Evolutionary conservation across 106 monocot genomes (phyloP), one percentile per base, ranked within the genome.

Genomic region (Dioscorea zingiberensis): DNA sequence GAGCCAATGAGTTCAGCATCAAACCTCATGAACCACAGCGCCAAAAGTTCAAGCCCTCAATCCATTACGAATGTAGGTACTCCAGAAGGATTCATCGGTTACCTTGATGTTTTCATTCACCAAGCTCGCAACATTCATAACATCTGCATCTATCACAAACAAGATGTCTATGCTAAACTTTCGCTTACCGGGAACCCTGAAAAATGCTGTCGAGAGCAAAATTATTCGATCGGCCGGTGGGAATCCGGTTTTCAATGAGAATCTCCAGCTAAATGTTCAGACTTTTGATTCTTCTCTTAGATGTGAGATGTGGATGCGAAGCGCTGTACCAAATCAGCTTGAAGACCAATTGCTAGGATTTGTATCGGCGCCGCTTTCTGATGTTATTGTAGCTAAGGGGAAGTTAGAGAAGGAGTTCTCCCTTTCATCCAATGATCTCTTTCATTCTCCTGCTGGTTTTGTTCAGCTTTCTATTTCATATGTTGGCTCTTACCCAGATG

Each of bases 121-220:
- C 80, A 81, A 19, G 93, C 88, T 11, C 68, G 85, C 10, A 83
- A 93, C 27, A 88, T 93, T 66, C 93, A 88, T 25, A 93, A 93
- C 80, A 85, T 93, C 32, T 93, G 88, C 66, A 93, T 93, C 66
- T 93, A 93, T 68, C 88, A 88, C 44, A 93, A 93, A 62, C 93
- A 93, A 21, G 93, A 93, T 64, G 93, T 93, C 30, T 93, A 93
- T 69, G 93, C 88, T 13, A 93, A 85, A 77, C 26, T 93, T 48
- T 76, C 46, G 62, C 77, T 93, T 45, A 88, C 83, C 30, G 67
- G 57, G 18, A 55, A 83, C 45, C 93, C n/a, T 83, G 5, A 80
- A 80, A 9, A 47, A 32, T 4, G 16, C 76, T 2, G 19, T 76
- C 57, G 85, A 85, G 4, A 88, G 77, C 76, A 59, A 69, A 45